A percentile compares a stretch with the other conserved stretches of the same genome.
Conservation (phyloP, 1,284 basidiomycete species). For the Porodaedalea pini region DNA sequence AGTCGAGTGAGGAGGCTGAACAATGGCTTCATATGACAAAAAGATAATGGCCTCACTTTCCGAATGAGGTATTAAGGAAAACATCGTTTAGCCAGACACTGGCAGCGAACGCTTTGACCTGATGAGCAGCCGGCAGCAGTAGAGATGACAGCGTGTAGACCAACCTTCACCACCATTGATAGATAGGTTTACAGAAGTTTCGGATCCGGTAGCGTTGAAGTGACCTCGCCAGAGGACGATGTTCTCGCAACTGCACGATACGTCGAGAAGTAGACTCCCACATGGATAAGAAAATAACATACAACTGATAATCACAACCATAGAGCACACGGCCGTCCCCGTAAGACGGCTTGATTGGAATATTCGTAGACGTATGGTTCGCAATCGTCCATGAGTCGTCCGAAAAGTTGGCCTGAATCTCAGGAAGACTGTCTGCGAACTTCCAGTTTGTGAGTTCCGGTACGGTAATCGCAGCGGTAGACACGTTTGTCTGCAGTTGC, state of each 20-base stretch:
- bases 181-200: conserved; percentile 62
- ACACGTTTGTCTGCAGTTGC: neutral
- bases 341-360: conserved; percentile 61
- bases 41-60: conserved; percentile 47
- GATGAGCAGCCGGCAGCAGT: neutral
- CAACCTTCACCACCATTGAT: conserved; percentile 77
- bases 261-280: neutral
- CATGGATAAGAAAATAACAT: conserved; percentile 29
- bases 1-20: conserved; percentile 31
- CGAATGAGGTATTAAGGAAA: conserved; percentile 68
- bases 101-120: conserved; percentile 61
- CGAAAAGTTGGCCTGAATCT: conserved; percentile 51
- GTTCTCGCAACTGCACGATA: conserved; percentile 62
- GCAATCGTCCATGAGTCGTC: conserved; percentile 64
- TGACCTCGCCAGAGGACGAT: conserved; percentile 77
- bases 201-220: conserved; percentile 57
- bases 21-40: neutral
- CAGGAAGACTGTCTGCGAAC: conserved; percentile 69
- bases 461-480: conserved; percentile 17
- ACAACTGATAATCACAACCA: conserved; percentile 83
- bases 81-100: conserved; percentile 76
- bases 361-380: conserved; percentile 66
- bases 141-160: neutral
- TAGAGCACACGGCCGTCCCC: conserved; percentile 72
- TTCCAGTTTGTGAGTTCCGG: conserved; percentile 58